Conservation (phyloP, 2,329 filamentous ascomycete species). For the Sporothrix humicola region DNA sequence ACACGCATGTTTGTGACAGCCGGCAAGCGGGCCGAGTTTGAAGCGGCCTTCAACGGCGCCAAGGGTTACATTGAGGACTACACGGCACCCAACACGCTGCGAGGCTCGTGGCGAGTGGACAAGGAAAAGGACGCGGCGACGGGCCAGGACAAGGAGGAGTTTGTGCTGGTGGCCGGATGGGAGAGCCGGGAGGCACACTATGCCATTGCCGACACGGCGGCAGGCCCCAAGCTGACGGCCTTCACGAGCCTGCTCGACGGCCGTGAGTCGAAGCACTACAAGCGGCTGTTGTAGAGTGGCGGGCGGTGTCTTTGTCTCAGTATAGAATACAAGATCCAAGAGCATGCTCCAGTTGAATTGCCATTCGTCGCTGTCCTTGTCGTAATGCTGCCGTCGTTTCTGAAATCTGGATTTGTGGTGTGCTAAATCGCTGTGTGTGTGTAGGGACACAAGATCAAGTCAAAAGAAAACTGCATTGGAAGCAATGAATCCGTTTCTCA, state of each 20-base stretch:
- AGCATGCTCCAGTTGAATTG: not conserved
- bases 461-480: constrained; percentile 19
- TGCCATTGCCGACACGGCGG: constrained; percentile 41
- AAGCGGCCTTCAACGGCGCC: constrained; percentile 45
- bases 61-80: constrained; percentile 44
- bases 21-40: constrained; percentile 44
- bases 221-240: constrained; percentile 39
- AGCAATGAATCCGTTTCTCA: constrained; percentile 8
- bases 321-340: not conserved
- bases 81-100: constrained; percentile 45
- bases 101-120: constrained; percentile 53
- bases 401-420: no score
- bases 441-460: not conserved
- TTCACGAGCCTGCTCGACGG: constrained; percentile 36
- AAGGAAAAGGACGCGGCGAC: constrained; percentile 41
- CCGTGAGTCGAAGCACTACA: constrained; percentile 45
- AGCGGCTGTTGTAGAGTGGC: constrained; percentile 41
- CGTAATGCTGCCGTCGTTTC: not conserved
- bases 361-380: not conserved
- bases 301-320: not conserved
- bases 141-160: constrained; percentile 44
- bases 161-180: constrained; percentile 51
- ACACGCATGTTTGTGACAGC: constrained; percentile 44
- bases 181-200: constrained; percentile 46
- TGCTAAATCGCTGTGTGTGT: not conserved